Evolutionary conservation across 345 rosid genomes (phyloP).

Genomic region (Mallotus nudiflorus): DNA sequence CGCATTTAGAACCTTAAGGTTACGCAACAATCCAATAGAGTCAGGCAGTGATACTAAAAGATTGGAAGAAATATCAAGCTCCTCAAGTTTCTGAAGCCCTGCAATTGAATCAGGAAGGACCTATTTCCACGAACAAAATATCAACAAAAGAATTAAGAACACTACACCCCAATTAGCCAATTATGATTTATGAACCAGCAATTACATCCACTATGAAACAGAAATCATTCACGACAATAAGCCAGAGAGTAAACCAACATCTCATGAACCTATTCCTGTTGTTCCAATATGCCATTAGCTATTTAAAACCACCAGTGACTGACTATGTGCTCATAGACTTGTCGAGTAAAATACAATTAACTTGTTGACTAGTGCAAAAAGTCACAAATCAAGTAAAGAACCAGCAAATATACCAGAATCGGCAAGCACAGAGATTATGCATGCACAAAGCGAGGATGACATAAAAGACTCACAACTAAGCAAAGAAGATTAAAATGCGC

Average conservation of each 20-base stretch:
- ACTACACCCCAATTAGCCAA: background rate
- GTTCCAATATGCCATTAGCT: background rate
- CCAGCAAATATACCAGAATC: background rate
- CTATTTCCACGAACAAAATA: conserved; percentile 9
- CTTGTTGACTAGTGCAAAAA: no score
- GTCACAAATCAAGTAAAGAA: no score
- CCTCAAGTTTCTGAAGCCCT: conserved; percentile 24
- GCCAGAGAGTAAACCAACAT: background rate
- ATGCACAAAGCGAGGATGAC: no score
- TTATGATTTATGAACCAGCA: background rate
- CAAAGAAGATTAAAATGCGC: background rate
- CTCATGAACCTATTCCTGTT: background rate
- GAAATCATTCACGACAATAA: background rate
- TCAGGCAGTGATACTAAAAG: conserved; percentile 23
- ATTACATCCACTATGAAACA: no score
- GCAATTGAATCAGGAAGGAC: conserved; percentile 30
- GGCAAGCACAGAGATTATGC: background rate
- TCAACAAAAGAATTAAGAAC: background rate
- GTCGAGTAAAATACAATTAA: background rate
- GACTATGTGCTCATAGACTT: background rate
- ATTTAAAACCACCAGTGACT: background rate
- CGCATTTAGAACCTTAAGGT: conserved; percentile 25
- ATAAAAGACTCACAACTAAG: background rate
- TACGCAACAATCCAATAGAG: conserved; percentile 26
- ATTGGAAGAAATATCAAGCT: conserved; percentile 33